Base-by-base conservation (phyloP, 306 rosid genomes). In the Begonia fuchsioides region DNA sequence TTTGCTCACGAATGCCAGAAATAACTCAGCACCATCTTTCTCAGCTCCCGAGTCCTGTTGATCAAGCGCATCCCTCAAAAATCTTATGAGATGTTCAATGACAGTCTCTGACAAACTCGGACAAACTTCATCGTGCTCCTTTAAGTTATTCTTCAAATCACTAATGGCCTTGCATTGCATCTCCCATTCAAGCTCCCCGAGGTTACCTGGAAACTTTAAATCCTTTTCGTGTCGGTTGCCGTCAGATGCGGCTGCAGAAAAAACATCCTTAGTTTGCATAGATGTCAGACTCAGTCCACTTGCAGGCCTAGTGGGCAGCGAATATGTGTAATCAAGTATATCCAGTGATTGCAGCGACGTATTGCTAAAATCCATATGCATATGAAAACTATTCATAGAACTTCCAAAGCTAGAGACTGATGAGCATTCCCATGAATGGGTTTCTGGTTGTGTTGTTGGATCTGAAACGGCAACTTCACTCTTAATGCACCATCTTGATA, bases 161-260 rank as follows among this genome's bases (percentile, higher is more conserved):
- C 76, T 79, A 51, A 92, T 62, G 65, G 53, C 72, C 70, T 77
- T 65, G 70, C 87, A 76, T 56, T 71, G 83, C 43, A 83, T 65
- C 60, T 75, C 75, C 96, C 96, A 92, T 20, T 65, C 56, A 68
- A 85, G 86, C 53, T 71, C 83, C 50, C 53, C 52, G n/a, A 86
- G 79, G 32, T 58, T 66, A 59, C 75, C 79, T 59, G 71, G 70
- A 70, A 67, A 70, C 62, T 71, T 72, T 46, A 55, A 54, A 68
- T 70, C 72, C 15, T 59, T 39, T 50, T 71, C 86, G 14, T 14
- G 19, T 2, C 65, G 49, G 57, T 52, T 62, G 53, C 57, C 60
- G 61, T 52, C 62, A 49, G 65, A 57, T 51, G 26, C 70, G 41
- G 53, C 54, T 11, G 35, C 61, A 17, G 44, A 60, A 56, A 69